Evolutionary conservation across 2,329 filamentous ascomycete genomes (phyloP), one percentile per base, ranked within the genome.

Genomic region (Botrytis hyacinthi): DNA sequence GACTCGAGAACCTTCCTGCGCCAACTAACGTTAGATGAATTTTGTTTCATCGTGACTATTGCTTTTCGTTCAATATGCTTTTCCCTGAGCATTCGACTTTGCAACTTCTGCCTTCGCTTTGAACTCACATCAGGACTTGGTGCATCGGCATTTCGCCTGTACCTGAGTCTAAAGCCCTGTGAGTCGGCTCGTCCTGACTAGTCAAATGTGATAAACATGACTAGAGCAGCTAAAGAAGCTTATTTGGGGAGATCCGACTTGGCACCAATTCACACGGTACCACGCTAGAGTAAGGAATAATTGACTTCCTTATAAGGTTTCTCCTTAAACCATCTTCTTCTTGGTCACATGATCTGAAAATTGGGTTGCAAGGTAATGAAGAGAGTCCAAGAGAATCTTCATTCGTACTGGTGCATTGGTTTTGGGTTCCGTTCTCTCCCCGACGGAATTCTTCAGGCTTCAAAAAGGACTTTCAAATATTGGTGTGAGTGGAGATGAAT

Each of bases 191-290:
- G 35, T 40, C 46, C 26, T 16, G 35, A 68, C n/a, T 44, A 29
- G 14, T 22, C 26, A 32, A n/a, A 46, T 32, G 65, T 46, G 35
- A 46, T 20, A 16, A 54, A 20, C 7, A 40, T 10, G 35, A 48
- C 35, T 29, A 54, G 46, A 54, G 37, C 35, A 68, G 46, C 46
- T 54, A 29, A 42, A 22, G 46, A 68, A 29, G 35, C 14, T 68
- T 54, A 54, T 48, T 40, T 68, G 65, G 65, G 65, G 65, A 68
- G 65, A 68, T 68, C 65, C 65, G 65, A n/a, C 46, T 68, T 68
- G 46, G 46, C 32, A 40, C 46, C 29, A 8, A 29, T 42, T 40
- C 51, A 29, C 51, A 57, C 51, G n/a, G 51, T 57, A 3, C 51
- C 29, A 32, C 51, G n/a, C n/a, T 26, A 57, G 8, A 32, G 51